Base-by-base conservation (phyloP, 345 rosid species). In the Turnera subulata region DNA sequence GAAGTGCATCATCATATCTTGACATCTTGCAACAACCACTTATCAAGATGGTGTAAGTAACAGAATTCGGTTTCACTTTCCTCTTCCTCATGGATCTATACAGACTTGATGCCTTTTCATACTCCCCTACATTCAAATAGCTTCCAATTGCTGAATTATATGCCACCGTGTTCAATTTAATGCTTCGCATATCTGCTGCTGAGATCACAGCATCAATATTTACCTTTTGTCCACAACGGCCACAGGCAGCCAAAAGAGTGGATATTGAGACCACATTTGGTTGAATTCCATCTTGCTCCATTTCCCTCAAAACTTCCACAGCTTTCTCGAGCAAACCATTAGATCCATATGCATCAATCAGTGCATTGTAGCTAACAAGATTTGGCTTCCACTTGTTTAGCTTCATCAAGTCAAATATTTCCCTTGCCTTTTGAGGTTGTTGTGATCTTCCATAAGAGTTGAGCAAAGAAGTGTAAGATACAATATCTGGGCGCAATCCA, bases 271-370 rank as follows among this genome's bases (percentile, higher is more conserved):
- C 92, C 66, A 81, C 68, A 47, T 91, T 85, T 53, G 96, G 96
- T 46, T 74, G 56, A 62, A 78, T 50, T 1, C 87, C 83, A 61
- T 81, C 80, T 76, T 76, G 85, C 75, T 86, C 98, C 96, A 91
- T 88, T 75, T 76, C 85, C 57, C 85, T 75, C 59, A 91, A 76
- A 22, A 88, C 64, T 57, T 69, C 78, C 55, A 88, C 92, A 61
- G 98, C 96, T 79, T 91, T 83, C 26, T 76, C 73, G 42, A 91
- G 61, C 73, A 84, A 65, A 48, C 96, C 92, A 63, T 78, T 86
- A 44, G 98, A 88, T 55, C 95, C 96, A 76, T 84, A 84, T 38
- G 98, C 96, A 81, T 91, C 92, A 72, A 91, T 81, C 33, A 91
- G 66, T 2, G 98, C 96, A 69, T 89, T 91, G 73, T 79, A 91